Evolutionary conservation across 1,284 basidiomycete genomes (phyloP), one percentile per base, ranked within the genome.

Genomic region (Rhodotorula glutinis): DNA sequence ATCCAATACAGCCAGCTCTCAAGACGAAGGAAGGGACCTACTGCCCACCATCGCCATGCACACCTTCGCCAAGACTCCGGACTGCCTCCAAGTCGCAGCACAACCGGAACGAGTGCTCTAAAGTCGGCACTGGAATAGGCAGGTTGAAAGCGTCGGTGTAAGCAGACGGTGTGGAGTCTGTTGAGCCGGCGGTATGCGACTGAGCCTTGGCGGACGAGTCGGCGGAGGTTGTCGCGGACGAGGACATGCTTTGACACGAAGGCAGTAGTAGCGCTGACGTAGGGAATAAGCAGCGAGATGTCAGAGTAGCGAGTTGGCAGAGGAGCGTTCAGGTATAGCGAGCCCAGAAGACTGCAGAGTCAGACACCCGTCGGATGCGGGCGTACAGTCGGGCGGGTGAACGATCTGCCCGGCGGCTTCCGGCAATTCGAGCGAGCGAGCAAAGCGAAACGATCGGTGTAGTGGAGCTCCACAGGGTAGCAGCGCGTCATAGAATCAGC

Each of bases 21-120:
- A 47, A 21, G 9, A n/a, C 8, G n/a, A 40, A 14, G 25, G 40
- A 40, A n/a, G 27, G 2, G 27, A 67, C 70, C 51, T 14, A 67
- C 71, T 73, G 71, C 25, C 69, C 63, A 1, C 69, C 71, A 23
- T 71, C 66, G 1, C 57, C 71, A 10, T 60, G 53, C 2, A 69
- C 27, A 2, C 71, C 71, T 44, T 69, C 64, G 1, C 71, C 71
- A 0, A 73, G 46, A 25, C 51, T 33, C 21, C 66, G 53, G 1
- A 73, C 69, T 0, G 71, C 58, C 49, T 73, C 71, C n/a, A 73
- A 49, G 52, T 73, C 69, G 46, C 71, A 73, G 13, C 29, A 56
- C 29, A 73, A 62, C 14, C 71, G 33, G 62, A 73, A 73, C 44
- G 66, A 66, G 30, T 65, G 61, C 33, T 52, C 23, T 17, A 73